Base-by-base conservation (phyloP, 495 filamentous ascomycete genomes). In the Penicillium ochrochloron region DNA sequence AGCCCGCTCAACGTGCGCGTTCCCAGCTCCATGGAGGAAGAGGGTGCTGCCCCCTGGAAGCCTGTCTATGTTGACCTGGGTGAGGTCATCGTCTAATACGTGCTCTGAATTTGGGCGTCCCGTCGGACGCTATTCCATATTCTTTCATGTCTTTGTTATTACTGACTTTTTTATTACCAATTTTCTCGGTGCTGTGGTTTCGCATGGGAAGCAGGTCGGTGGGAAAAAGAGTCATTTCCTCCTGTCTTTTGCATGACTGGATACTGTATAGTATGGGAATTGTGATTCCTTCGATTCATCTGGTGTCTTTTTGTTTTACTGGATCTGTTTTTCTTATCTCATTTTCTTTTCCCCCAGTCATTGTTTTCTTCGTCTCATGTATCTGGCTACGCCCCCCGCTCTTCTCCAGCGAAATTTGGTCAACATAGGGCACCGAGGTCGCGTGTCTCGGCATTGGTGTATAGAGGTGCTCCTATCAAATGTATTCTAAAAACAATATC, bases 11-110 rank as follows among this genome's bases (percentile, higher is more conserved):
- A 87, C 57, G 86, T 88, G 15, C 82, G 84, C 42, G 82, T 97
- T 53, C 95, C 95, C 29, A 96, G 91, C 76, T 88, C 93, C 51
- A 91, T 88, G 76, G 89, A 96, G 67, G 86, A 82, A 44, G 78
- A 84, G 62, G 81, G 79, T n/a, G 83, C 83, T 61, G 78, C 75
- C 59, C 80, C 82, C 14, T 98, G 93, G 89, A 89, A 88, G 75
- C 90, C 93, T n/a, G 86, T 86, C 25, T 82, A 94, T 73, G 86
- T 99, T 63, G 95, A 99, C 82, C 82, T 89, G 66, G 95, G 95
- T 37, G 95, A 99, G 82, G 85, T 98, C 62, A 83, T 97, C 77
- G 87, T 88, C 66, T 94, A 83, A 82, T 64, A 25, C 60, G 29
- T 15, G 57, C 33, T 25, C 9, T 34, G 39, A 33, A 50, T 37